phyloP scores from a whole-genome alignment of 176 grass and related monocot species.

The Oryza rufipogon region DNA sequence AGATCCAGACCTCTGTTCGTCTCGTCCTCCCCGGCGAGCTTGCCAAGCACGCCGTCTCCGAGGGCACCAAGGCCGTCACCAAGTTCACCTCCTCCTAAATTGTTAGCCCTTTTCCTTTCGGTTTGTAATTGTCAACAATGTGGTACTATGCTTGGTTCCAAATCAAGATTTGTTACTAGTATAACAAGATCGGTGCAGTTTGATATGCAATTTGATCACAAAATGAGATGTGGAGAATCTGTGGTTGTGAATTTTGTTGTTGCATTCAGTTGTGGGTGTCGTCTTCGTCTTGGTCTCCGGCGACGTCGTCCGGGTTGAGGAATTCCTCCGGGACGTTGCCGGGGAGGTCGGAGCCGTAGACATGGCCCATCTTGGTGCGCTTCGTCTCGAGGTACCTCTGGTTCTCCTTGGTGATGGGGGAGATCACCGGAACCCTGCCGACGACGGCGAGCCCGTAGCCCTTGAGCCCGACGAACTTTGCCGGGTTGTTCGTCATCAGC shows the following conservation, averaged over 20 bases:
- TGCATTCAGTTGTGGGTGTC: slow-evolving; percentile 39
- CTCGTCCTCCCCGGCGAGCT: slow-evolving; percentile 71
- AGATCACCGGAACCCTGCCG: slow-evolving; percentile 82
- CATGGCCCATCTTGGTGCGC: slow-evolving; percentile 87
- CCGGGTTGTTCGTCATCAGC: slow-evolving; percentile 94
- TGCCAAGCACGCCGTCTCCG: slow-evolving; percentile 62
- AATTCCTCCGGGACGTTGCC: slow-evolving; percentile 61
- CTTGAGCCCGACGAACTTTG: slow-evolving; percentile 92
- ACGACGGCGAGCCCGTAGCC: slow-evolving; percentile 92
- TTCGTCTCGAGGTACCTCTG: slow-evolving; percentile 94
- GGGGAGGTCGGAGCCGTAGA: slow-evolving; percentile 93
- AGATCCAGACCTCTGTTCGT: slow-evolving; percentile 72
- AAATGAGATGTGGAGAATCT: not conserved
- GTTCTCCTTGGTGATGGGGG: slow-evolving; percentile 90
- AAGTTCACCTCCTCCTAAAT: slow-evolving; percentile 58
- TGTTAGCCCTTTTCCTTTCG: not conserved
- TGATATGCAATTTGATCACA: not conserved
- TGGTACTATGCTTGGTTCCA: not conserved
- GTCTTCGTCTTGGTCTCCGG: slow-evolving; percentile 22
- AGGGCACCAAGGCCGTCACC: slow-evolving; percentile 68
- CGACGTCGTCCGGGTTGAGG: slow-evolving; percentile 33
- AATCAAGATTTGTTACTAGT: not conserved
- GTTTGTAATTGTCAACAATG: slow-evolving; percentile 30
- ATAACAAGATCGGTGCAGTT: not conserved
- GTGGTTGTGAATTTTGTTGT: not conserved